These are phyloP conservation scores for Dovyalis caffra DNA, from an alignment of 345 rosid species.

Conservation along the genomic window DNA sequence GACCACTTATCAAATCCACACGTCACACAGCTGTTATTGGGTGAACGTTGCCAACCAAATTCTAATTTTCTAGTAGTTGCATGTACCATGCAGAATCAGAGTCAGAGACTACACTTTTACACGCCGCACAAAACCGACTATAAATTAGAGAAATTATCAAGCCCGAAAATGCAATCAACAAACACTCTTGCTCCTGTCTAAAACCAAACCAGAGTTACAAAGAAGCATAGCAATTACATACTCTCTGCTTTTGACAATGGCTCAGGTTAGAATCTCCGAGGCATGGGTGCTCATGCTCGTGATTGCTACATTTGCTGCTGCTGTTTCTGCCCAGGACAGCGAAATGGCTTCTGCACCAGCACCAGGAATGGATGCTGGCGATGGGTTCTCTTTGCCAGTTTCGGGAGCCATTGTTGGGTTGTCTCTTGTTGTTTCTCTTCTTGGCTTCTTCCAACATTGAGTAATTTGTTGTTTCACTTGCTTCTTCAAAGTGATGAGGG, in stretches of 20 bases:
- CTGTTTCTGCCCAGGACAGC: slow-evolving; percentile 36
- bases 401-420: slow-evolving; percentile 21
- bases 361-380: slow-evolving; percentile 32
- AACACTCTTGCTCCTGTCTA: background rate
- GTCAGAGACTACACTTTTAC: background rate
- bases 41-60: slow-evolving; percentile 5
- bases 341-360: slow-evolving; percentile 32
- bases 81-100: too few species aligned
- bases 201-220: background rate
- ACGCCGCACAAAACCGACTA: background rate
- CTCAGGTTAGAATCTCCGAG: slow-evolving; percentile 23
- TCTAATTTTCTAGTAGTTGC: too few species aligned
- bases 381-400: slow-evolving; percentile 27
- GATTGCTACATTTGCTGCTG: slow-evolving; percentile 4
- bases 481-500: background rate
- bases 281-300: slow-evolving; percentile 14
- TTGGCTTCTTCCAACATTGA: slow-evolving; percentile 27
- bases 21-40: slow-evolving; percentile 2
- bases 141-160: background rate
- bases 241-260: too few species aligned
- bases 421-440: slow-evolving; percentile 30
- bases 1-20: too few species aligned
- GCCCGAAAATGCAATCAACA: background rate
- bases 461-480: background rate
- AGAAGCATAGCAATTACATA: too few species aligned